Base-by-base conservation (phyloP, 768 basidiomycete species). In the Terana coerulea region DNA sequence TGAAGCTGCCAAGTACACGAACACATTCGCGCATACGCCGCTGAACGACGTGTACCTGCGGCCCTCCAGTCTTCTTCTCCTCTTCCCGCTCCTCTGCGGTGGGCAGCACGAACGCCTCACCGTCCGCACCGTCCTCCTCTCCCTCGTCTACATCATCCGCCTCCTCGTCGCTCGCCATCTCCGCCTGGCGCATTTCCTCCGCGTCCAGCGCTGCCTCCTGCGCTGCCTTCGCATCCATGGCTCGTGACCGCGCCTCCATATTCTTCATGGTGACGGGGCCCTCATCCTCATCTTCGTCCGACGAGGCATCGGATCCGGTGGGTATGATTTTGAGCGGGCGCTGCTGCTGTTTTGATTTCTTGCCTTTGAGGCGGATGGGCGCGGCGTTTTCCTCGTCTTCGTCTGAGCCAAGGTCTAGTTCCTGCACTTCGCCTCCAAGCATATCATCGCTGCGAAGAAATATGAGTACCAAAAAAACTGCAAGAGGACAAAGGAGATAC, bases 171-270 rank as follows among this genome's bases (percentile, higher is more conserved):
- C 70, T 65, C 22, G 56, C 77, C 10, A 70, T 63, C 15, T 71
- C 82, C 0, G 77, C 84, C 44, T 75, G 69, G 55, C 80, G 81
- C 44, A 83, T 64, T 60, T 91, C 89, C 59, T 82, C 79, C 0
- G 75, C 65, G 59, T 88, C 87, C 24, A 88, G 70, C 62, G 80
- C 79, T 2, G 84, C 88, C 51, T 91, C 88, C 10, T 71, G 80
- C 22, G 75, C 76, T 5, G 81, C 83, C 57, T 76, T 71, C 19
- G 75, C 83, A 58, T 93, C 91, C 44, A 92, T 68, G 46, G 87
- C 88, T 49, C 81, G 81, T 39, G 91, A 92, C 24, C 83, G 83
- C 31, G 82, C 79, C 56, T 88, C 91, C 78, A 93, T 90, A 61
- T 91, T 93, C 22, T 78, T 79, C 69, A 83, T 82, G 6, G 90